Conservation (phyloP, 495 filamentous ascomycete species). For the Penicillium alfredii region DNA sequence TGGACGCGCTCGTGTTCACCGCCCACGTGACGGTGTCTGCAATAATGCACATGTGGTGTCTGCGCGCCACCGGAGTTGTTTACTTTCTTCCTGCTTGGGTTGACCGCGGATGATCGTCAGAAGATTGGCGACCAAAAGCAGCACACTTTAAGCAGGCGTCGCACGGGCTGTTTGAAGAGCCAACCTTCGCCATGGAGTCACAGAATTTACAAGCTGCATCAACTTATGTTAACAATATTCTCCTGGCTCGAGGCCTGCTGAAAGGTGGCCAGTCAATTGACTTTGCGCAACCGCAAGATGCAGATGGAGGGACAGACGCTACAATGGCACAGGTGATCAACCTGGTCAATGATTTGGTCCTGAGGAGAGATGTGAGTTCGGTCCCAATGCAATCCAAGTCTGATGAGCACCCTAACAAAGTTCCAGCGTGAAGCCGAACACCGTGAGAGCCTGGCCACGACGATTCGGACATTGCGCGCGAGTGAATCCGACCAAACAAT, state of each 20-base stretch:
- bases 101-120: too few species aligned
- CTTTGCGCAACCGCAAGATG: constrained; percentile 69
- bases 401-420: constrained; percentile 13
- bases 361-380: constrained; percentile 69
- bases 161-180: constrained; percentile 11
- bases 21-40: too few species aligned
- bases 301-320: constrained; percentile 54
- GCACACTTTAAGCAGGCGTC: too few species aligned
- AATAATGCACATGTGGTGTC: constrained; percentile 14
- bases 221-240: constrained; percentile 91
- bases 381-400: background rate
- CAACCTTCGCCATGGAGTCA: constrained; percentile 56
- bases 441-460: constrained; percentile 71
- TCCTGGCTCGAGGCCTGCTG: constrained; percentile 82
- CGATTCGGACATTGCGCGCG: constrained; percentile 66
- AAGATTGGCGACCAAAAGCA: too few species aligned
- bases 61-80: constrained; percentile 28
- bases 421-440: constrained; percentile 79
- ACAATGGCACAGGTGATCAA: constrained; percentile 86
- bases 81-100: constrained; percentile 43
- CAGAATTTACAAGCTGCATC: constrained; percentile 83
- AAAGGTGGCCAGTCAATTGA: constrained; percentile 79
- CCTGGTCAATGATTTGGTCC: constrained; percentile 84
- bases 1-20: too few species aligned
- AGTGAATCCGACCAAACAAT: constrained; percentile 64